Base-by-base conservation (phyloP, 1,284 basidiomycete genomes). In the Blastosporella zonata region DNA sequence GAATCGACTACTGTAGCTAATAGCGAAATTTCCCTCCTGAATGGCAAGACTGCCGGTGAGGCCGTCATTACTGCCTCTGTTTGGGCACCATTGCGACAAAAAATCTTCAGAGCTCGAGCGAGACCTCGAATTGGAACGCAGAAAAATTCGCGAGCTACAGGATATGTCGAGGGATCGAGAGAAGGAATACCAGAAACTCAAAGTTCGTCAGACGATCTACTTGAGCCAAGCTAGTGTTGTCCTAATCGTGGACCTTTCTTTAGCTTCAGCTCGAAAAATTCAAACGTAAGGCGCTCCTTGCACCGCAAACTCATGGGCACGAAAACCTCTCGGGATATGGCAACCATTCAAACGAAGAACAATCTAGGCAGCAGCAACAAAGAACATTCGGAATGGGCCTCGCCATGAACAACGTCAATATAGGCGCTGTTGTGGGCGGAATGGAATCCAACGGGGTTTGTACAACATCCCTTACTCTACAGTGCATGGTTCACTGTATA, bases 151-250 rank as follows among this genome's bases (percentile, higher is more conserved):
- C 10, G 87, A 90, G 23, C 60, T 87, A 15, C 87, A 90, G 59
- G 89, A 93, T 33, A 69, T 78, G 1, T 73, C 84, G 4, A 77
- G 81, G 57, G 87, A 90, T 57, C 77, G 83, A 57, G 89, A 91
- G 56, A 90, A 87, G 59, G 90, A 92, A 57, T 93, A 92, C 60
- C 84, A 87, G 50, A 92, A 90, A 62, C 78, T 93, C 43, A 91
- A 91, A 73, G 90, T 81, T 38, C 22, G 60, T 53, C 39, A 17
- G 35, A n/a, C n/a, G n/a, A n/a, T n/a, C n/a, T n/a, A n/a, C n/a
- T n/a, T n/a, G n/a, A n/a, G n/a, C n/a, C n/a, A n/a, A n/a, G n/a
- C n/a, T n/a, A n/a, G n/a, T n/a, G n/a, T n/a, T n/a, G n/a, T n/a
- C n/a, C n/a, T 13, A 41, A 18, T 43, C 17, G n/a, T 10, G n/a